Conservation (phyloP, 345 rosid species). For the Populus ilicifolia region DNA sequence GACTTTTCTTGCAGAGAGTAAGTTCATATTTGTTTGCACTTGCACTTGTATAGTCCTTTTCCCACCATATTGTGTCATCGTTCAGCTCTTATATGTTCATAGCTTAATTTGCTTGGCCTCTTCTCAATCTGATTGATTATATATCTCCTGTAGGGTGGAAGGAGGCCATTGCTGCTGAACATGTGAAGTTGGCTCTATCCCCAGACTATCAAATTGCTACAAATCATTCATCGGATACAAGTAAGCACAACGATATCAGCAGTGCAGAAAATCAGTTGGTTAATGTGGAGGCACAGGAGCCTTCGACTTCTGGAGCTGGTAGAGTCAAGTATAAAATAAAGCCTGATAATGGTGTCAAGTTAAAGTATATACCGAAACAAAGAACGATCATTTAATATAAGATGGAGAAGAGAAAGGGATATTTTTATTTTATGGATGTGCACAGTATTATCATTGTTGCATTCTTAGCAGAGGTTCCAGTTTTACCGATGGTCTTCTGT, state of each 20-base stretch:
- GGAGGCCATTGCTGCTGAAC: conserved; percentile 60
- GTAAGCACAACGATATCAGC: conserved; percentile 12
- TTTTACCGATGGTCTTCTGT: conserved; percentile 62
- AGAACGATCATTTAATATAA: conserved; percentile 28
- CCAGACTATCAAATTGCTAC: conserved; percentile 20
- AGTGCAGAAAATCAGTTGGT: conserved; percentile 22
- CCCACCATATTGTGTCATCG: not conserved
- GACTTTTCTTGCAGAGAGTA: conserved; percentile 77
- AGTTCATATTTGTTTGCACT: conserved; percentile 19
- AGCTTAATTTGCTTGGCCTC: not conserved
- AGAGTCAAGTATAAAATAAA: conserved; percentile 44
- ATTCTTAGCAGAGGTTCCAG: conserved; percentile 68
- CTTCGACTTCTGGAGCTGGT: conserved; percentile 24
- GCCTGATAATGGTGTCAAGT: conserved; percentile 62
- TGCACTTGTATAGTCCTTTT: not conserved
- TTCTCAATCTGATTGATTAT: not conserved
- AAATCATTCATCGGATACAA: conserved; percentile 27
- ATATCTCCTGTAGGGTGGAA: conserved; percentile 68
- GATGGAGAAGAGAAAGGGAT: conserved; percentile 9
- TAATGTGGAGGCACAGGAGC: conserved; percentile 3
- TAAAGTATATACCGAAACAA: conserved; percentile 76
- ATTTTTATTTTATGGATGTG: conserved; percentile 32
- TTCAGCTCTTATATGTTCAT: not conserved
- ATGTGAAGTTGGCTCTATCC: conserved; percentile 58
- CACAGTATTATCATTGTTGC: conserved; percentile 35